A percentile compares a stretch with the other conserved stretches of the same genome.
These are phyloP conservation scores for Saccharomyces cerevisiae DNA, from an alignment of 805 yeast species.

Conservation along the genomic window DNA sequence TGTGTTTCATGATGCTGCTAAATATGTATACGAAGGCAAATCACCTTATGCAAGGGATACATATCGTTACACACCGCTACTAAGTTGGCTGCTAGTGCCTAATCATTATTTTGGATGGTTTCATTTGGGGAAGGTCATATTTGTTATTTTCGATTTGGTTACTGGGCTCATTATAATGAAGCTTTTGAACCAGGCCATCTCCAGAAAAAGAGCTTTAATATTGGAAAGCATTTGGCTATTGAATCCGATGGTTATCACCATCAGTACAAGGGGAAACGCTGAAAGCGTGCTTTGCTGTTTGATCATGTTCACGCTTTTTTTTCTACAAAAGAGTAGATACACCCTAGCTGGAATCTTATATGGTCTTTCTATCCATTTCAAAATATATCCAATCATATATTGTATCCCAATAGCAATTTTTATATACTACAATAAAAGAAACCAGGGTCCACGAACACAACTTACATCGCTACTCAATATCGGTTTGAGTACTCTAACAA, in stretches of 20 bases:
- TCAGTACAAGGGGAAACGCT: constrained; percentile 87
- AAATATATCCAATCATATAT: constrained; percentile 86
- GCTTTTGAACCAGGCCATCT: constrained; percentile 25
- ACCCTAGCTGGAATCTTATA: constrained; percentile 40
- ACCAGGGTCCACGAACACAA: constrained; percentile 33
- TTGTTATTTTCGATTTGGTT: constrained; percentile 67
- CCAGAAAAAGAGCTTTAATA: constrained; percentile 15
- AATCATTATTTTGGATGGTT: constrained; percentile 42
- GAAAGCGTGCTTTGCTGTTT: constrained; percentile 82
- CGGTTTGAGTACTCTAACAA: constrained; percentile 31
- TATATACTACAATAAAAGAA: constrained; percentile 10
- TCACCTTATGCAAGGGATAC: constrained; percentile 85
- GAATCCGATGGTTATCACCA: constrained; percentile 92
- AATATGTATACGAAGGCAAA: constrained; percentile 45
- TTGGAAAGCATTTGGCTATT: constrained; percentile 70
- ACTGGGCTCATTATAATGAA: constrained; percentile 61
- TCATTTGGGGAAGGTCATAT: constrained; percentile 72
- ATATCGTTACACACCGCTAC: constrained; percentile 84
- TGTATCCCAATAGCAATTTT: constrained; percentile 54
- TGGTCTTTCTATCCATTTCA: constrained; percentile 83
- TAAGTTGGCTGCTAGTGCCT: constrained; percentile 78
- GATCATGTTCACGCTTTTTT: constrained; percentile 51
- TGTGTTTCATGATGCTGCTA: constrained; percentile 90
- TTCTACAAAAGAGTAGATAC: constrained; percentile 29
- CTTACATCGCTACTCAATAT: constrained; percentile 34